Evolutionary conservation across 306 rosid genomes (phyloP).

Genomic region (Malus orientalis): DNA sequence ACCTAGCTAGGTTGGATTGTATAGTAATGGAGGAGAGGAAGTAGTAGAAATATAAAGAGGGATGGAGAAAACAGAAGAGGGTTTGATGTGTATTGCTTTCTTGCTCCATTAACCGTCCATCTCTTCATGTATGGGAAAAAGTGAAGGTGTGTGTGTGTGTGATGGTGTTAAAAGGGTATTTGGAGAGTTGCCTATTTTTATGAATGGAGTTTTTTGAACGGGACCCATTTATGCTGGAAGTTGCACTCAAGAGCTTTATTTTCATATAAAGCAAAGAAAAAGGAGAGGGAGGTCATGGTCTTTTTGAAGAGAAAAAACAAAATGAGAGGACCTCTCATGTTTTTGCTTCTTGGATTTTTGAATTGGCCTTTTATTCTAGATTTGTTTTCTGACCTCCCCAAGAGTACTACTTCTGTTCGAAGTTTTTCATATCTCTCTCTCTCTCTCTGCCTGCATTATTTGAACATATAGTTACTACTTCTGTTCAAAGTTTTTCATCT

Average conservation of each 20-base stretch:
- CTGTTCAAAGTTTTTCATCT: too few relatives aligned
- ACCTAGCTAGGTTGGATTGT: not conserved
- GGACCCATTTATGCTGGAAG: constrained; percentile 8
- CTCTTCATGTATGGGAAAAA: constrained; percentile 43
- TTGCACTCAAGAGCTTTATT: constrained; percentile 22
- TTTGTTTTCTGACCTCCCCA: constrained; percentile 24
- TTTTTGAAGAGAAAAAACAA: constrained; percentile 4
- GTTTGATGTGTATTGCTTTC: constrained; percentile 28
- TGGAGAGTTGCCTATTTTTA: constrained; percentile 35
- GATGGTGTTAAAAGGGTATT: constrained; percentile 26
- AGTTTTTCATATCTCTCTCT: not conserved
- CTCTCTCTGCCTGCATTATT: not conserved
- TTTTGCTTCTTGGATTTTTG: constrained; percentile 22
- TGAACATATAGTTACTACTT: too few relatives aligned
- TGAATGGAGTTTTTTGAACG: not conserved
- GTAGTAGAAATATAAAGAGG: not conserved
- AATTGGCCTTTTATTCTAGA: constrained; percentile 15
- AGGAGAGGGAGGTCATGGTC: not conserved
- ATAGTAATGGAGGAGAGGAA: constrained; percentile 18
- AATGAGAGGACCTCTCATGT: not conserved
- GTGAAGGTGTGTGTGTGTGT: constrained; percentile 6
- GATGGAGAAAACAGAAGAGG: not conserved
- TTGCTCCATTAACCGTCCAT: constrained; percentile 36
- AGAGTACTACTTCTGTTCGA: constrained; percentile 2
- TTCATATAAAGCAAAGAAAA: not conserved